Evolutionary conservation across 148 eudicot genomes (phyloP).

Genomic region (Spergularia bocconei): DNA sequence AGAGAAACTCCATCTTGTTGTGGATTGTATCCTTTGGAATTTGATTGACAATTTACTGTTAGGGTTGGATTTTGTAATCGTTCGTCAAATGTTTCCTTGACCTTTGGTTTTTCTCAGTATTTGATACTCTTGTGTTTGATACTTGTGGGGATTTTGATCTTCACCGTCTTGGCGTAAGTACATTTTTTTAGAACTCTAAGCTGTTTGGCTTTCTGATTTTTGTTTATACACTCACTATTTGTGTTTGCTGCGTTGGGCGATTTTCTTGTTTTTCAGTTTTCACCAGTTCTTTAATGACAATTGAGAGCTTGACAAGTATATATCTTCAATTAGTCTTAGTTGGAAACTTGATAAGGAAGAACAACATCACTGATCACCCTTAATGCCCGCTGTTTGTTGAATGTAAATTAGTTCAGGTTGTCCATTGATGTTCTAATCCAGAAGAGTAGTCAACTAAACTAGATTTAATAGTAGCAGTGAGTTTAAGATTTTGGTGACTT

Average conservation of each 20-base stretch:
- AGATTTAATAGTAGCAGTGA: too few relatives aligned
- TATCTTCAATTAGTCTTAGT: too few relatives aligned
- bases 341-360: too few relatives aligned
- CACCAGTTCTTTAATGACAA: too few relatives aligned
- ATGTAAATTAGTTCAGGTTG: too few relatives aligned
- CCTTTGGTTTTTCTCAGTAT: constrained; percentile 47
- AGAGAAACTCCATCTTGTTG: constrained; percentile 75
- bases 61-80: background rate
- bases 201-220: background rate
- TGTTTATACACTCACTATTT: background rate
- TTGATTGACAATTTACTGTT: background rate
- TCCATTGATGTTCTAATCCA: too few relatives aligned
- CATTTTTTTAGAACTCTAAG: background rate
- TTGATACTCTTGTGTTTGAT: constrained; percentile 67
- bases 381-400: too few relatives aligned
- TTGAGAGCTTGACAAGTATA: too few relatives aligned
- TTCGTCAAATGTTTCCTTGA: constrained; percentile 23
- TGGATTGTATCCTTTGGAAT: constrained; percentile 80
- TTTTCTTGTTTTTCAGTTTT: too few relatives aligned
- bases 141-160: constrained; percentile 72
- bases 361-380: too few relatives aligned
- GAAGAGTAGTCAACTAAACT: too few relatives aligned
- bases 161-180: constrained; percentile 95
- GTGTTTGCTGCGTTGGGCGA: background rate
- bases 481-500: too few relatives aligned